A percentile compares a stretch with the other conserved stretches of the same genome.
These are phyloP conservation scores for Aspergillus sp. DNA, from an alignment of 2,329 filamentous ascomycete species.

Conservation along the genomic window DNA sequence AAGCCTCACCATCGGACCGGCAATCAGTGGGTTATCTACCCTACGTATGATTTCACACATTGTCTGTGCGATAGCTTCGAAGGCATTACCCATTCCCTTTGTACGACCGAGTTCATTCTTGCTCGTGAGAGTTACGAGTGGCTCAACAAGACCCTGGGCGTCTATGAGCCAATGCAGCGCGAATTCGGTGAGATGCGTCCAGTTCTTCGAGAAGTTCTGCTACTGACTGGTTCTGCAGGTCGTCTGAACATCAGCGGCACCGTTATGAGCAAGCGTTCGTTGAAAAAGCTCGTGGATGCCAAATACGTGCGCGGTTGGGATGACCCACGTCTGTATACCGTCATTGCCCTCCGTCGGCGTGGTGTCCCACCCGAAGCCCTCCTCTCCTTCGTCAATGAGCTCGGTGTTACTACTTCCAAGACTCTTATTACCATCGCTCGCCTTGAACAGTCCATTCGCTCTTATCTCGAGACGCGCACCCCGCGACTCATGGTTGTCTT, in stretches of 20 bases:
- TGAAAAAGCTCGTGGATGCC: conserved; percentile 73
- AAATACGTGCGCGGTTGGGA: conserved; percentile 85
- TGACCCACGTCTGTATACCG: conserved; percentile 83
- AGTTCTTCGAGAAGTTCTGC: too few relatives aligned
- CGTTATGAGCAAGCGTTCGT: conserved; percentile 80
- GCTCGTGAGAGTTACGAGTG: conserved; percentile 87
- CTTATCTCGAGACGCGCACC: conserved; percentile 83
- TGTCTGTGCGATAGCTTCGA: conserved; percentile 92
- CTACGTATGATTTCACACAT: conserved; percentile 70
- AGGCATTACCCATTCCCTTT: conserved; percentile 85
- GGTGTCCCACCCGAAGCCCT: conserved; percentile 87
- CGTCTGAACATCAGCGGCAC: conserved; percentile 79
- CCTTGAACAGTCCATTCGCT: conserved; percentile 82
- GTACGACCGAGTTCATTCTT: conserved; percentile 87
- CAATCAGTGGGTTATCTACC: conserved; percentile 85
- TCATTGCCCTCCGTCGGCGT: conserved; percentile 77
- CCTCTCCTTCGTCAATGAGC: conserved; percentile 83
- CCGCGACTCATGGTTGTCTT: conserved; percentile 86
- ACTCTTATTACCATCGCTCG: conserved; percentile 75
- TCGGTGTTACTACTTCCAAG: conserved; percentile 81
- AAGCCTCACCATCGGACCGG: conserved; percentile 61
- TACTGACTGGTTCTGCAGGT: neutral
- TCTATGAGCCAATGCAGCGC: conserved; percentile 91
- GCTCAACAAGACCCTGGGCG: conserved; percentile 75
- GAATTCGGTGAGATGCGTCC: conserved; percentile 59